Evolutionary conservation across 257 asterid species (phyloP).

Genomic region (Gentiana straminea): DNA sequence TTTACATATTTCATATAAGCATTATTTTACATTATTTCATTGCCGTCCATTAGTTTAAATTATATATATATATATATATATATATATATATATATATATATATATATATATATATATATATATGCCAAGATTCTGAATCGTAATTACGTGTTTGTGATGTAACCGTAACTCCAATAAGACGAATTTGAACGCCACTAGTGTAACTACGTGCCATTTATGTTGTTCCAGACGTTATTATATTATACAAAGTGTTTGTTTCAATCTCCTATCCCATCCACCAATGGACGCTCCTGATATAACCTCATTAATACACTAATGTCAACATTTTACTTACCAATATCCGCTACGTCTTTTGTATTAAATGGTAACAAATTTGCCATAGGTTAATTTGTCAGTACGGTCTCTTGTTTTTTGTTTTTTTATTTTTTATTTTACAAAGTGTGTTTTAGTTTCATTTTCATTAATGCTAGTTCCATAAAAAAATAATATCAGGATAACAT

Average conservation of each 20-base stretch:
- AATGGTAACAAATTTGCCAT: too few species aligned
- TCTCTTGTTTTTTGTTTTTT: too few species aligned
- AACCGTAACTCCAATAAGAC: constrained; percentile 9
- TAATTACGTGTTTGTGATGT: constrained; percentile 3
- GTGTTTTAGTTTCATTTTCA: too few species aligned
- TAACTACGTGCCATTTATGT: constrained; percentile 57
- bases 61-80: too few species aligned
- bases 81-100: not conserved
- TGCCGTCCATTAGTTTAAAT: too few species aligned
- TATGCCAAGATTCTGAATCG: not conserved
- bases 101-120: not conserved
- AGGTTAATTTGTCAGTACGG: too few species aligned
- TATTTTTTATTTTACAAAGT: too few species aligned
- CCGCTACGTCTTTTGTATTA: too few species aligned
- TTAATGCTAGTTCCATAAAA: too few species aligned
- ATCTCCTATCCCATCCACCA: not conserved
- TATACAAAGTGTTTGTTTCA: not conserved
- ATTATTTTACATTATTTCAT: too few species aligned
- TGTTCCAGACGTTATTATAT: constrained; percentile 17
- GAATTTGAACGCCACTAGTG: constrained; percentile 20
- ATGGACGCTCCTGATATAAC: constrained; percentile 14
- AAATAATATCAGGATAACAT: too few species aligned
- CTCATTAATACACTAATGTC: constrained; percentile 16
- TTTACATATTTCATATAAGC: too few species aligned
- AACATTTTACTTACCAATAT: not conserved